Percentiles rank a stretch among this genome's conserved stretches.
Conservation (phyloP, 2,329 filamentous ascomycete genomes). For the Ophiostoma ips region DNA sequence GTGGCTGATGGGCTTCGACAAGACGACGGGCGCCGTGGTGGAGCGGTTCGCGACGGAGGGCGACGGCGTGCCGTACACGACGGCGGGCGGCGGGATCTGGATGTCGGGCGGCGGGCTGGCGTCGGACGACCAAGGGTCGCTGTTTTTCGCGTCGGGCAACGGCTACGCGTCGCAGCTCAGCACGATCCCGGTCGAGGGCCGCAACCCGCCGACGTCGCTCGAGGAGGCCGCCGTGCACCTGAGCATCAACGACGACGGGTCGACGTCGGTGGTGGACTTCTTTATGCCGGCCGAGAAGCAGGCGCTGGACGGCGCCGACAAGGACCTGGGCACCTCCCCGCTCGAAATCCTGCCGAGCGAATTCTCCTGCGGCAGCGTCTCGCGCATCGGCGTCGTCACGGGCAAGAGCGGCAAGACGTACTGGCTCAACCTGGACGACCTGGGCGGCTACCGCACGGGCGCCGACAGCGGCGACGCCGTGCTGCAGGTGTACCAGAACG, state of each 20-base stretch:
- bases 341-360: slow-evolving; percentile 28
- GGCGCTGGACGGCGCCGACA: slow-evolving; percentile 34
- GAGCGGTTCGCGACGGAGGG: slow-evolving; percentile 31
- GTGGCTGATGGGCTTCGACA: slow-evolving; percentile 34
- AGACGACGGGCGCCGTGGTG: slow-evolving; percentile 28
- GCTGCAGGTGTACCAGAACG: slow-evolving; percentile 30
- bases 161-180: slow-evolving; percentile 33
- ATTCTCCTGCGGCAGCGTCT: slow-evolving; percentile 29
- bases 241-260: slow-evolving; percentile 29
- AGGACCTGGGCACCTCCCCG: slow-evolving; percentile 33
- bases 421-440: slow-evolving; percentile 32
- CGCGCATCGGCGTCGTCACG: slow-evolving; percentile 34
- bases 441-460: slow-evolving; percentile 35
- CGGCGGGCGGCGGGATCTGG: slow-evolving; percentile 31
- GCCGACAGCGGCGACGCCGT: slow-evolving; percentile 27
- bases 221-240: slow-evolving; percentile 37
- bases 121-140: slow-evolving; percentile 30
- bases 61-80: slow-evolving; percentile 25
- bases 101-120: slow-evolving; percentile 35
- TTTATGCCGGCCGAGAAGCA: slow-evolving; percentile 37
- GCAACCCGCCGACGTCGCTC: slow-evolving; percentile 29
- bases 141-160: slow-evolving; percentile 35
- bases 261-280: slow-evolving; percentile 30
- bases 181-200: slow-evolving; percentile 28
- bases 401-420: slow-evolving; percentile 38